Percentiles rank a stretch among this genome's conserved stretches.
phyloP scores from a whole-genome alignment of 192 early-diverging fungal species.

The Podila horticola region DNA sequence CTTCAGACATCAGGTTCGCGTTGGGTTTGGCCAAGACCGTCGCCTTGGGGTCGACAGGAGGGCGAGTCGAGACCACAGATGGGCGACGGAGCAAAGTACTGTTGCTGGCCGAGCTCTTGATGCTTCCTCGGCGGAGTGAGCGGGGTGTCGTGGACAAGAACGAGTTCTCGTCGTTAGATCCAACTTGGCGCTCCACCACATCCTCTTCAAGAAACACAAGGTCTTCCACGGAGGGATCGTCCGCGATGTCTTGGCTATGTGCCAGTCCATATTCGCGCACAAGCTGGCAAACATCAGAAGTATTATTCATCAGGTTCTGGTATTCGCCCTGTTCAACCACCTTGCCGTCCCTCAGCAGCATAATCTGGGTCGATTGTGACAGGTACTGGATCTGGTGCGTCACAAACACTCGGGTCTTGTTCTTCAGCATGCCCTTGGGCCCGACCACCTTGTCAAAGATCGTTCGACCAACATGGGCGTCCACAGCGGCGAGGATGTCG shows the following conservation, averaged over 20 bases:
- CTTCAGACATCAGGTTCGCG: conserved; percentile 74
- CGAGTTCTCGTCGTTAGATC: background rate
- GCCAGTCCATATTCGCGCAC: conserved; percentile 73
- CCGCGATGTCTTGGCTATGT: background rate
- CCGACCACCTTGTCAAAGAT: conserved; percentile 76
- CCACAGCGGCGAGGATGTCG: conserved; percentile 45
- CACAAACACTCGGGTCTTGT: conserved; percentile 81
- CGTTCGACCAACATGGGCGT: conserved; percentile 55
- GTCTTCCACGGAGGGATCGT: background rate
- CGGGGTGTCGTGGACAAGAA: conserved; percentile 19
- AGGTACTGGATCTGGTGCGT: conserved; percentile 82
- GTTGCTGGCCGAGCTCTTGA: conserved; percentile 20
- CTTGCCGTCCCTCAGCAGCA: conserved; percentile 75
- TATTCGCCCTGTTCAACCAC: conserved; percentile 73
- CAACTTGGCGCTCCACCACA: background rate
- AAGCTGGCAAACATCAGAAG: conserved; percentile 66
- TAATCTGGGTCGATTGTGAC: conserved; percentile 65
- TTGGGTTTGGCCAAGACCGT: background rate
- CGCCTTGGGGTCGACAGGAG: conserved; percentile 10
- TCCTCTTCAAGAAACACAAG: background rate
- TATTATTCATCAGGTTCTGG: conserved; percentile 64
- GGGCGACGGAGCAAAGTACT: conserved; percentile 44
- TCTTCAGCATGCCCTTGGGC: conserved; percentile 77
- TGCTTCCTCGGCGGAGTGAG: conserved; percentile 25
- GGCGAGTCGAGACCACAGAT: background rate